Conservation (phyloP, 2,329 filamentous ascomycete genomes). For the Trichoderma endophyticum region DNA sequence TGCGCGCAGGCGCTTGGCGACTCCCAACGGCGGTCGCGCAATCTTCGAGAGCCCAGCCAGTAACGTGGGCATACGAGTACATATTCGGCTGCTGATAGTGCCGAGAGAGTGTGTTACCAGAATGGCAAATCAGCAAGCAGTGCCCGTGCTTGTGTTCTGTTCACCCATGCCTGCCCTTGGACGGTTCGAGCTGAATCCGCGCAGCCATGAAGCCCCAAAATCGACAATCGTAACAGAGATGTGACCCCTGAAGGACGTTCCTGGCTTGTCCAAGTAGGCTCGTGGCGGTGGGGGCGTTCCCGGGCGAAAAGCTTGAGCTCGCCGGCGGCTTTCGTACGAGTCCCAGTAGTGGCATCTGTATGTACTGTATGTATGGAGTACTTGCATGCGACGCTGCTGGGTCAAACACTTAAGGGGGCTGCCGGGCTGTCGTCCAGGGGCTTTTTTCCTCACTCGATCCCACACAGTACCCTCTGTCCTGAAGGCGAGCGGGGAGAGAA, state of each 20-base stretch:
- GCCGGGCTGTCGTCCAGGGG: constrained; percentile 7
- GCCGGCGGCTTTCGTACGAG: constrained; percentile 8
- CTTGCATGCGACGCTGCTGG: constrained; percentile 1
- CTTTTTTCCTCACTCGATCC: constrained; percentile 9
- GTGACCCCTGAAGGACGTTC: constrained; percentile 15
- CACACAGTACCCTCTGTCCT: constrained; percentile 2
- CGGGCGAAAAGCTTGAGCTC: constrained; percentile 5
- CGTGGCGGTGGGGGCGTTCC: constrained; percentile 18
- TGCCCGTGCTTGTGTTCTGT: not conserved
- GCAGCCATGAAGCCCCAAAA: not conserved
- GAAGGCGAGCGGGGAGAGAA: constrained; percentile 13
- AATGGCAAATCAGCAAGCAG: not conserved
- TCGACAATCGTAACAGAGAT: constrained; percentile 5
- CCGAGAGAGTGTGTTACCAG: not conserved
- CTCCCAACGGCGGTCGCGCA: constrained; percentile 1
- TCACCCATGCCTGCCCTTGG: not conserved
- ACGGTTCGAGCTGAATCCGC: not conserved
- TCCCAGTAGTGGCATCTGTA: not conserved
- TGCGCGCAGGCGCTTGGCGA: not conserved
- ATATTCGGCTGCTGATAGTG: not conserved
- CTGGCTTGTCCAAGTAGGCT: constrained; percentile 8
- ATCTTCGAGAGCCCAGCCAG: constrained; percentile 1
- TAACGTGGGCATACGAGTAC: not conserved
- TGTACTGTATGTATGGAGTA: not conserved
- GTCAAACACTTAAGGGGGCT: constrained; percentile 17